Evolutionary conservation across 2,329 filamentous ascomycete genomes (phyloP), one percentile per base, ranked within the genome.

Genomic region (Biscogniauxia sp.): DNA sequence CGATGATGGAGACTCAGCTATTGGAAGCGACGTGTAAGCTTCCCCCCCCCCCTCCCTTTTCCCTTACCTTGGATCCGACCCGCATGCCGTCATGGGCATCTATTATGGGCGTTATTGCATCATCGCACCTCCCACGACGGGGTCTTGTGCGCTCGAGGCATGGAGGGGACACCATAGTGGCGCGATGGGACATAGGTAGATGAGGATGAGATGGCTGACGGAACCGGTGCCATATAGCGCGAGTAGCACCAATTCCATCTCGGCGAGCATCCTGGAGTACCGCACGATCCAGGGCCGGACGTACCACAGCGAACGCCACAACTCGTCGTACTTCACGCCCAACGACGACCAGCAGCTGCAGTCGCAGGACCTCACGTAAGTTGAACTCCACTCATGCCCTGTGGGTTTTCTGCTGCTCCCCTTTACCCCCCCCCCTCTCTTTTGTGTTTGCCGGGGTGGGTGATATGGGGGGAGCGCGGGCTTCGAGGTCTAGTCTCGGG

Each of bases 181-280:
- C 9, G 32, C 8, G 32, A 37, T 37, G 32, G 5, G n/a, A n/a
- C n/a, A 23, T 23, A 23, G n/a, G n/a, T 23, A 23, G 23, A 5
- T 23, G 23, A 23, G 23, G 23, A 23, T 7, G 32, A 37, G 32
- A 6, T 45, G 11, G 37, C 37, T 45, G 17, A 45, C 37, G 5
- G n/a, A 2, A n/a, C 37, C 37, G 37, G 6, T n/a, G 17, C 5
- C 5, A 45, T 32, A 51, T 37, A 70, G 66, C 45, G 65, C 61
- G 20, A 73, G 70, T 56, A 66, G 66, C 20, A 68, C 69, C 5
- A 64, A 66, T 37, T 72, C 70, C 25, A 62, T 73, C 20, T 68
- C 70, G 5, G 65, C 69, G n/a, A 71, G 70, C 52, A 71, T 73
- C 51, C 37, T 73, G 23, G 66, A 73, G 51, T 73, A 73, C 56